phyloP scores from a whole-genome alignment of 192 early-diverging fungal species.

The Gaertneriomyces semiglobifer region DNA sequence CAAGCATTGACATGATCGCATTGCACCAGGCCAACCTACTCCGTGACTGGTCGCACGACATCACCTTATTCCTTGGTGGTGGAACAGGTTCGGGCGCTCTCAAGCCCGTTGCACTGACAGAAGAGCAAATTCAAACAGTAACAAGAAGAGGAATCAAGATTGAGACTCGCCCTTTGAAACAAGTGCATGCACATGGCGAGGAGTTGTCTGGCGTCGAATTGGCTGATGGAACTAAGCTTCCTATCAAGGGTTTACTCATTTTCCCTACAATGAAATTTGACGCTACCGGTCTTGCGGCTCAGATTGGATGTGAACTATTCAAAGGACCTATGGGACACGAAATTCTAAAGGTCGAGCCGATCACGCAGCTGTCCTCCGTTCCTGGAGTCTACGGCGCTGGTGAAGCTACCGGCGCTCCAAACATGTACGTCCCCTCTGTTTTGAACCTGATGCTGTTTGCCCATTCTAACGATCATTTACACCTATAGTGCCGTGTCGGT shows the following conservation, averaged over 20 bases:
- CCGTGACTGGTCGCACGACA: not conserved
- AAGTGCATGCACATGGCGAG: not conserved
- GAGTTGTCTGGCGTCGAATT: slow-evolving; percentile 1
- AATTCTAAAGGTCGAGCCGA: not conserved
- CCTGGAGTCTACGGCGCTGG: slow-evolving; percentile 1
- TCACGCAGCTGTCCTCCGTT: not conserved
- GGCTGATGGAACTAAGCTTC: not conserved
- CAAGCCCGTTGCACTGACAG: not conserved
- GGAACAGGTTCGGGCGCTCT: not conserved
- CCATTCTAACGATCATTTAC: not conserved
- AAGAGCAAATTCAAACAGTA: not conserved
- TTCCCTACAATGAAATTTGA: not conserved
- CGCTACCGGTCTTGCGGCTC: not conserved
- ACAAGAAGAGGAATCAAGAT: not conserved
- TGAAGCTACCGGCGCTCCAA: not conserved
- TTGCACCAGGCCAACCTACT: not conserved
- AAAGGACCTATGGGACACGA: not conserved
- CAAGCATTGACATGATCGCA: not conserved
- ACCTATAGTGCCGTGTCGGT: slow-evolving; percentile 2
- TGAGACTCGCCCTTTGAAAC: not conserved
- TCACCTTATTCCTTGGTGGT: not conserved
- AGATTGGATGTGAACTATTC: not conserved
- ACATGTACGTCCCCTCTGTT: not conserved
- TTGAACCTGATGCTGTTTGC: not conserved
- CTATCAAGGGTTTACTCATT: not conserved